phyloP scores from a whole-genome alignment of 1,284 basidiomycete genomes.

The Porphyrellus sp. region DNA sequence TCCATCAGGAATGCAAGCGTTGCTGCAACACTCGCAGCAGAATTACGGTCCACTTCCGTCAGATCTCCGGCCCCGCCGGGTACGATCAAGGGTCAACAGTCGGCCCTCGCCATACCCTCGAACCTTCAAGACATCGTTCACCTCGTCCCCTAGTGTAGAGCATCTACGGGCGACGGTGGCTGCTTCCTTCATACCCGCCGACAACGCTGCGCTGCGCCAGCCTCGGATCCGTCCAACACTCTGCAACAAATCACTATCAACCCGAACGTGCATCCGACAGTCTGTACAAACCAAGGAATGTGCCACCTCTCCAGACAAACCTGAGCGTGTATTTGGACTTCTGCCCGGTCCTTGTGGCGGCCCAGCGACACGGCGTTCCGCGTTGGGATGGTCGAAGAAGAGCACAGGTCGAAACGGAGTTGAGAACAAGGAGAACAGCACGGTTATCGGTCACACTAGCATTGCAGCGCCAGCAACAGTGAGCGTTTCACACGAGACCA shows the following conservation, averaged over 20 bases:
- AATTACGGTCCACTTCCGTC: slow-evolving; percentile 67
- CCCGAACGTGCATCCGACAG: slow-evolving; percentile 18
- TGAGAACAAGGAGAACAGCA: slow-evolving; percentile 54
- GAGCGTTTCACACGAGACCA: slow-evolving; percentile 38
- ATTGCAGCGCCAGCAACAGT: slow-evolving; percentile 4
- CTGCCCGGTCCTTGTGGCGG: slow-evolving; percentile 50
- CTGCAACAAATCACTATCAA: slow-evolving; percentile 27
- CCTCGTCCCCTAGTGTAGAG: slow-evolving; percentile 42
- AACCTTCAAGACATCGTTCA: slow-evolving; percentile 40
- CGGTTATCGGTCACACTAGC: slow-evolving; percentile 6
- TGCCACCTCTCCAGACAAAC: slow-evolving; percentile 23
- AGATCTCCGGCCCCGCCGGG: slow-evolving; percentile 57
- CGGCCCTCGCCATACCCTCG: slow-evolving; percentile 71
- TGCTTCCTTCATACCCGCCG: slow-evolving; percentile 25
- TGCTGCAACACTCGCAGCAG: slow-evolving; percentile 69
- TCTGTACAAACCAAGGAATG: slow-evolving; percentile 8
- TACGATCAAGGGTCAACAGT: slow-evolving; percentile 64
- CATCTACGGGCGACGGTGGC: slow-evolving; percentile 32
- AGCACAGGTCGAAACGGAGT: slow-evolving; percentile 42
- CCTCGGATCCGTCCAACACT: slow-evolving; percentile 11
- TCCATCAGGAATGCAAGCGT: slow-evolving; percentile 62
- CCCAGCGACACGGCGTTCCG: slow-evolving; percentile 52
- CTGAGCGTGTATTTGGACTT: slow-evolving; percentile 40
- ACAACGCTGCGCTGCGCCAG: slow-evolving; percentile 9
- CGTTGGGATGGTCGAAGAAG: slow-evolving; percentile 62